These are phyloP conservation scores for Lecanicillium sp. DNA, from an alignment of 2,329 filamentous ascomycete species.

Conservation along the genomic window DNA sequence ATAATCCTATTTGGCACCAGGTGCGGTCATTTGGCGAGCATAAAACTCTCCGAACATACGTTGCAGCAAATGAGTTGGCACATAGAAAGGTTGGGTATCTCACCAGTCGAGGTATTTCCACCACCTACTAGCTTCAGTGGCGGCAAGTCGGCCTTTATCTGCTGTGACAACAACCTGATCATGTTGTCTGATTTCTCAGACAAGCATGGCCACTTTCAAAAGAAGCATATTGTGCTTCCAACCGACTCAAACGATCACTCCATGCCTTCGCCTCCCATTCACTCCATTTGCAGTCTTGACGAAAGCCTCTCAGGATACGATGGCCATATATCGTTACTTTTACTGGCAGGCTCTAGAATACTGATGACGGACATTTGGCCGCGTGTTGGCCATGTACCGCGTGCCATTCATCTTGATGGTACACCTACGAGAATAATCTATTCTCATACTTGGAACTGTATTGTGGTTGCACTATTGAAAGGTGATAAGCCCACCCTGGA, in stretches of 20 bases:
- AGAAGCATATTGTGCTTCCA: constrained; percentile 40
- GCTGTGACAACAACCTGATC: constrained; percentile 39
- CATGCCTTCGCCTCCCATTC: constrained; percentile 37
- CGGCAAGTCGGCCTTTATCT: constrained; percentile 29
- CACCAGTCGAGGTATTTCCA: constrained; percentile 26
- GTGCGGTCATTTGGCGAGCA: constrained; percentile 40
- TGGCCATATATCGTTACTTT: constrained; percentile 34
- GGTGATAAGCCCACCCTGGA: constrained; percentile 38
- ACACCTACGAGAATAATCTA: constrained; percentile 46
- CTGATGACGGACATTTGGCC: constrained; percentile 44
- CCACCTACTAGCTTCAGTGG: constrained; percentile 16
- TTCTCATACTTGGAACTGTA: constrained; percentile 41
- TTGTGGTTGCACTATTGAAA: constrained; percentile 42
- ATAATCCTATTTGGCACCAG: constrained; percentile 39
- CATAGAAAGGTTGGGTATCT: constrained; percentile 25
- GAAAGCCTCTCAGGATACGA: constrained; percentile 27
- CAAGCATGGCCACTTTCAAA: constrained; percentile 22
- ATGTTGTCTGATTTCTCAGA: constrained; percentile 31
- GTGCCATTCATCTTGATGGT: constrained; percentile 37
- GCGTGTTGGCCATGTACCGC: constrained; percentile 37
- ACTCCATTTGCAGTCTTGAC: constrained; percentile 35
- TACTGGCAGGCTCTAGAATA: constrained; percentile 41
- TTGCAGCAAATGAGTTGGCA: constrained; percentile 18
- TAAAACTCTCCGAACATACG: constrained; percentile 18
- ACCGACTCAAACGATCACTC: constrained; percentile 40